These are phyloP conservation scores for Colletotrichum sp. DNA, from an alignment of 2,329 filamentous ascomycete genomes.

Conservation along the genomic window DNA sequence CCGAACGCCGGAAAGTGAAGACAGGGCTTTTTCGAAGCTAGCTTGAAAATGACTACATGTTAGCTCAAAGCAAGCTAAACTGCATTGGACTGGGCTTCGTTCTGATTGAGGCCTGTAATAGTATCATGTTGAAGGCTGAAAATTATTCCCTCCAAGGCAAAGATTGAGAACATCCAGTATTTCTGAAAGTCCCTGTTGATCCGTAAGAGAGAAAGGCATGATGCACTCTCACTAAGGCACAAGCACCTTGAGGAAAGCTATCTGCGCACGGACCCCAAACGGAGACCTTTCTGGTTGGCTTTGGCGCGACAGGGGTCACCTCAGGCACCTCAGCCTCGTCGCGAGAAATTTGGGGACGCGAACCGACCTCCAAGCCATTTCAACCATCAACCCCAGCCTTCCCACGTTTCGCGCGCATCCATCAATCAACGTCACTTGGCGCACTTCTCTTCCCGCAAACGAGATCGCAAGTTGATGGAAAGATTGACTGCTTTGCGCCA, in stretches of 20 bases:
- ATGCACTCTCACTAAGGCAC: neutral
- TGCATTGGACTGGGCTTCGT: rapidly evolving
- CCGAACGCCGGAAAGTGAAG: rapidly evolving
- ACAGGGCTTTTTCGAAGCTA: neutral
- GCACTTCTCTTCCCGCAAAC: no score
- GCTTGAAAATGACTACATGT: neutral
- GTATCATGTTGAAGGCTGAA: neutral
- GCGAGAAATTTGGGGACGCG: slow-evolving; percentile 24
- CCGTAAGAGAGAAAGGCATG: neutral
- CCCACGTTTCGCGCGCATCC: neutral
- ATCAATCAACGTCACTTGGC: neutral
- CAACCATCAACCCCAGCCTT: neutral
- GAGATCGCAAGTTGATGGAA: neutral
- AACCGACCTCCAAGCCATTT: neutral
- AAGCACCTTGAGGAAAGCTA: neutral
- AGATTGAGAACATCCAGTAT: neutral
- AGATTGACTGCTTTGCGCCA: neutral
- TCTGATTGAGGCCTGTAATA: neutral
- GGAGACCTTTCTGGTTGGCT: neutral
- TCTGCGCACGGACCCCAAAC: neutral
- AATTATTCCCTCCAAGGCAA: neutral
- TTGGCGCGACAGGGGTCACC: slow-evolving; percentile 11
- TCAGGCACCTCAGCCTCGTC: slow-evolving; percentile 20
- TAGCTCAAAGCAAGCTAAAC: rapidly evolving
- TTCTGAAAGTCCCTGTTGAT: neutral